Base-by-base conservation (phyloP, 805 yeast genomes). In the Torulaspora microellipsoides region DNA sequence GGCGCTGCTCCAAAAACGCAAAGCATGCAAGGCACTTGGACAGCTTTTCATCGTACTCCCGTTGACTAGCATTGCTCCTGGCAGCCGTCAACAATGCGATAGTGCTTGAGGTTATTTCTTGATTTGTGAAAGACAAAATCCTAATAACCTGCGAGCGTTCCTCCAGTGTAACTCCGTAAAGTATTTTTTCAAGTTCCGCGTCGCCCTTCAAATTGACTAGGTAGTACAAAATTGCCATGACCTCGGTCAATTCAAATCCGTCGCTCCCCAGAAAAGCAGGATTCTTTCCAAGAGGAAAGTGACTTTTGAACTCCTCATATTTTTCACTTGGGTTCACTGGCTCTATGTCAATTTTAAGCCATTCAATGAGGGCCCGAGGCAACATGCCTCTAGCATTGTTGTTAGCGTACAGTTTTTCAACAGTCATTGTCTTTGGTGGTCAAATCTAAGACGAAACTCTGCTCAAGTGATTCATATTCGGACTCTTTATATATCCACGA, bases 221-320 rank as follows among this genome's bases (percentile, higher is more conserved):
- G 72, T 83, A 80, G 64, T 72, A 62, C 52, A 72, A 52, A 57
- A 83, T 66, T 52, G 93, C 90, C 56, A 80, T 71, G 45, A 69
- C 72, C 76, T 85, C 91, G 54, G 76, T 72, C 63, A 85, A 71
- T 66, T 82, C 81, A 74, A 71, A 78, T 49, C 89, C 89, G 64
- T 83, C 76, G 61, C 83, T 81, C 47, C 86, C 89, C 65, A 76
- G 55, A 55, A 82, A 81, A 49, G 86, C 78, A 66, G 93, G 91
- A 51, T 71, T 68, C 67, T 75, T 77, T 43, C 64, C 69, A 61
- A 80, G 69, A 62, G 90, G 88, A 76, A 83, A 85, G 58, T 68
- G 55, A 49, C 68, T 68, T 42, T 59, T 57, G 65, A 58, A 77
- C 8, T 50, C 54, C 13, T 43, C 50, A 28, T 46, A 53, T 11